These are phyloP conservation scores for Diaporthe nobilis DNA, from an alignment of 2,329 filamentous ascomycete genomes.

Conservation along the genomic window DNA sequence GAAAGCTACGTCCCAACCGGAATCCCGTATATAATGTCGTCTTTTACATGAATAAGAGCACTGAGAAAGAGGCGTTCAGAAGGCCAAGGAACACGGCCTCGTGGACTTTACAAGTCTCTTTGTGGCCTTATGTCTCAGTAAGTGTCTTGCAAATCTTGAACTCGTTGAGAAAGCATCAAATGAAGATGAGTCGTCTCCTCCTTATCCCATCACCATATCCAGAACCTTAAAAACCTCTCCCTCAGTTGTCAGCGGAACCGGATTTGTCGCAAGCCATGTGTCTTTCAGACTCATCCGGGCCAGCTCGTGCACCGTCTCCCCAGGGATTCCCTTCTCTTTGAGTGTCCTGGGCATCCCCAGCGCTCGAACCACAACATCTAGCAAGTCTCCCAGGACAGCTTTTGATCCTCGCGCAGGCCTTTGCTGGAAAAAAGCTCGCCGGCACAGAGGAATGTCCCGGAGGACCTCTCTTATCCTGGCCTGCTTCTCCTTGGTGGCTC, in stretches of 20 bases:
- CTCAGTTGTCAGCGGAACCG: constrained; percentile 61
- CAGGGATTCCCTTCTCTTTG: constrained; percentile 63
- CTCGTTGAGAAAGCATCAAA: background rate
- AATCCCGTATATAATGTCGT: background rate
- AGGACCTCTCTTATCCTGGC: constrained; percentile 56
- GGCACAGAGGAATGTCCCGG: constrained; percentile 54
- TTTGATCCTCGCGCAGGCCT: constrained; percentile 44
- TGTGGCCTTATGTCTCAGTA: background rate
- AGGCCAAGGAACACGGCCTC: background rate
- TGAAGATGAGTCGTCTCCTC: too few relatives aligned
- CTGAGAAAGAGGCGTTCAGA: background rate
- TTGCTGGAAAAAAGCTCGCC: constrained; percentile 43
- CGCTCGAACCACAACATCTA: constrained; percentile 65
- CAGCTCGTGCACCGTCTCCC: constrained; percentile 62
- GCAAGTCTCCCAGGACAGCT: constrained; percentile 64
- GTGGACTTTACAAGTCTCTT: accelerated
- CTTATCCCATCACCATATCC: constrained; percentile 49
- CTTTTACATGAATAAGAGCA: background rate
- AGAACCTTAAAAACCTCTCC: constrained; percentile 67
- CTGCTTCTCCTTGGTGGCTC: constrained; percentile 57
- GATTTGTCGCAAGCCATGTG: constrained; percentile 63
- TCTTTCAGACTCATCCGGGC: constrained; percentile 65
- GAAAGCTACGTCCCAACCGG: background rate
- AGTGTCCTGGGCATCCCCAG: constrained; percentile 69
- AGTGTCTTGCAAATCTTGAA: background rate